phyloP scores from a whole-genome alignment of 257 asterid genomes.

The Datura wrightii region DNA sequence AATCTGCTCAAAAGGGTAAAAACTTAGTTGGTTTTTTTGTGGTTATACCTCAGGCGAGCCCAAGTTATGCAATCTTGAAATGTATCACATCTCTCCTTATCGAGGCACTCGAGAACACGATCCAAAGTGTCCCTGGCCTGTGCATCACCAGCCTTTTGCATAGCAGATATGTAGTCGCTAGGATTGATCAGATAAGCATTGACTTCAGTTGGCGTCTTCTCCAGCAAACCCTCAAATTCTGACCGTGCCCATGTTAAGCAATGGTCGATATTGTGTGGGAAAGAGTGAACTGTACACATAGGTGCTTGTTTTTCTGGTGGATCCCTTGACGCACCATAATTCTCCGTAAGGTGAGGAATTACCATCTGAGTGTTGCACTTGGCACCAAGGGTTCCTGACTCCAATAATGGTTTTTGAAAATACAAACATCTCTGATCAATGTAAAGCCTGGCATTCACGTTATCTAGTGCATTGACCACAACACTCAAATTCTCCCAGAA shows the following conservation, averaged over 20 bases:
- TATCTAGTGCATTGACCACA: conserved; percentile 91
- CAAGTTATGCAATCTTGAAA: conserved; percentile 83
- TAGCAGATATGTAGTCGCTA: conserved; percentile 66
- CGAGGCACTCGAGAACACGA: conserved; percentile 83
- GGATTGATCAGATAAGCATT: conserved; percentile 85
- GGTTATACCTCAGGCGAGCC: conserved; percentile 61
- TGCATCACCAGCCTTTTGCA: conserved; percentile 91
- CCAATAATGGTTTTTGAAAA: conserved; percentile 90
- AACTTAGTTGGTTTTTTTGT: conserved; percentile 47
- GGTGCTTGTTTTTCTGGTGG: conserved; percentile 99
- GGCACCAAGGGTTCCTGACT: conserved; percentile 93
- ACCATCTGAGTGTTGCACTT: conserved; percentile 95
- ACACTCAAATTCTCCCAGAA: conserved; percentile 85
- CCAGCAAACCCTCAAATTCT: conserved; percentile 96
- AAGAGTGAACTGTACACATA: conserved; percentile 94
- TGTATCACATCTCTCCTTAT: conserved; percentile 71
- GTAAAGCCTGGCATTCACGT: conserved; percentile 91
- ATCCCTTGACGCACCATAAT: conserved; percentile 93
- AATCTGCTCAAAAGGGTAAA: not conserved
- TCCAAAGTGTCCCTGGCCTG: conserved; percentile 93
- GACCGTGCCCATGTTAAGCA: conserved; percentile 98
- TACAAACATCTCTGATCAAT: conserved; percentile 95
- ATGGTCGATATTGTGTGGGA: conserved; percentile 93
- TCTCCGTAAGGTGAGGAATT: conserved; percentile 88
- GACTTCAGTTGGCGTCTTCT: conserved; percentile 89